These are phyloP conservation scores for Grigorovia jiainica DNA, from an alignment of 805 yeast species.

Conservation along the genomic window DNA sequence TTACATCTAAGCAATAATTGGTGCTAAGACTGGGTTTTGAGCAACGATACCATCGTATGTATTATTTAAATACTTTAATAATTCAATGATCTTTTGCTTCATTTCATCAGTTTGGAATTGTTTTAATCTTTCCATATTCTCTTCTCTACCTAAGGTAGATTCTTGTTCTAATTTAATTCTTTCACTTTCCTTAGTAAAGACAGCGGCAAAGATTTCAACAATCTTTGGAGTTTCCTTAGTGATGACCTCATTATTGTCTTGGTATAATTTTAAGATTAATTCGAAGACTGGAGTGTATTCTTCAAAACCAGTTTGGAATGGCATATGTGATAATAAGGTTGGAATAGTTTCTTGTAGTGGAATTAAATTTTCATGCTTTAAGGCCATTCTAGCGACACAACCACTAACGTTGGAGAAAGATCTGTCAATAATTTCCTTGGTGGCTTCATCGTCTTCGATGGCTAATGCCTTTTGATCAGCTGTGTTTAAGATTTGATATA, in stretches of 20 bases:
- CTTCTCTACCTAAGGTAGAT: constrained; percentile 80
- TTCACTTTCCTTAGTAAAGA: constrained; percentile 69
- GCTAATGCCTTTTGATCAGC: constrained; percentile 60
- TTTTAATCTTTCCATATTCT: constrained; percentile 62
- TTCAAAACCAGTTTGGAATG: constrained; percentile 80
- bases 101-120: constrained; percentile 69
- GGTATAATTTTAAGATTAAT: constrained; percentile 63
- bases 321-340: constrained; percentile 64
- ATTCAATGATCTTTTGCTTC: constrained; percentile 52
- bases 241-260: constrained; percentile 47
- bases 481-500: constrained; percentile 65
- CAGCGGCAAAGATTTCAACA: constrained; percentile 57
- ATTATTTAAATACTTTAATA: constrained; percentile 63
- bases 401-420: constrained; percentile 93
- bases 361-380: constrained; percentile 59
- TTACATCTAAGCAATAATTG: constrained; percentile 25
- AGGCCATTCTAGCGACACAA: constrained; percentile 86
- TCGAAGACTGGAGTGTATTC: constrained; percentile 88
- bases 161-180: constrained; percentile 58
- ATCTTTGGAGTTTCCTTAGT: constrained; percentile 48
- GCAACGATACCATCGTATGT: constrained; percentile 57
- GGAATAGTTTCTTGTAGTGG: constrained; percentile 76
- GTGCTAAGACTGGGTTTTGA: constrained; percentile 29
- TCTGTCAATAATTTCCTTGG: constrained; percentile 70
- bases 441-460: constrained; percentile 56